phyloP scores from a whole-genome alignment of 768 basidiomycete genomes.

The Podaxis sp. region DNA sequence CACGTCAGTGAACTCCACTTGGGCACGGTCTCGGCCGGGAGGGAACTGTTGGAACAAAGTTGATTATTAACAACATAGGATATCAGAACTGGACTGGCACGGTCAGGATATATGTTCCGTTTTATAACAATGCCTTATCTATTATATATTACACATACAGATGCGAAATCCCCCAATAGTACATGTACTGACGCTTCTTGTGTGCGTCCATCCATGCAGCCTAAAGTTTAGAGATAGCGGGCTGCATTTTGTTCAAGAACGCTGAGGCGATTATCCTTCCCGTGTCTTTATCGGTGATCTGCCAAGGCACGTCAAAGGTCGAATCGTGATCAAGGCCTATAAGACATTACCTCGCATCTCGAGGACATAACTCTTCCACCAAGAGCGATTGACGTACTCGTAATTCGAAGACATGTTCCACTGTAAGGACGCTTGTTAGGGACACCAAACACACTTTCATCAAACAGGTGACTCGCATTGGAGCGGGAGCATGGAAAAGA shows the following conservation, averaged over 20 bases:
- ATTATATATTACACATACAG: not conserved
- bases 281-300: conserved; percentile 61
- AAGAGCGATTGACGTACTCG: conserved; percentile 63
- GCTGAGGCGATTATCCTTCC: conserved; percentile 66
- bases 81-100: too few relatives aligned
- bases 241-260: conserved; percentile 75
- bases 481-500: conserved; percentile 67
- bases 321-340: too few relatives aligned
- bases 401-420: conserved; percentile 57
- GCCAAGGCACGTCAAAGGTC: conserved; percentile 17
- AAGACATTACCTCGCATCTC: conserved; percentile 56
- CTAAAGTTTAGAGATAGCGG: conserved; percentile 48
- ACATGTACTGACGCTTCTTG: not conserved
- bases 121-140: not conserved
- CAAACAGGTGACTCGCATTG: conserved; percentile 42
- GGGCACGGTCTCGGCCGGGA: too few relatives aligned
- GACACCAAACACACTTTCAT: conserved; percentile 8
- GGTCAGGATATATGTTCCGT: too few relatives aligned
- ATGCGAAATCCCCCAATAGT: not conserved
- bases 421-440: conserved; percentile 32
- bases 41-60: too few relatives aligned
- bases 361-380: conserved; percentile 72
- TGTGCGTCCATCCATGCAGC: not conserved
- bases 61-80: too few relatives aligned
- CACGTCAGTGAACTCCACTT: too few relatives aligned